phyloP scores from a whole-genome alignment of 345 rosid genomes.

The Ceriops tagal region DNA sequence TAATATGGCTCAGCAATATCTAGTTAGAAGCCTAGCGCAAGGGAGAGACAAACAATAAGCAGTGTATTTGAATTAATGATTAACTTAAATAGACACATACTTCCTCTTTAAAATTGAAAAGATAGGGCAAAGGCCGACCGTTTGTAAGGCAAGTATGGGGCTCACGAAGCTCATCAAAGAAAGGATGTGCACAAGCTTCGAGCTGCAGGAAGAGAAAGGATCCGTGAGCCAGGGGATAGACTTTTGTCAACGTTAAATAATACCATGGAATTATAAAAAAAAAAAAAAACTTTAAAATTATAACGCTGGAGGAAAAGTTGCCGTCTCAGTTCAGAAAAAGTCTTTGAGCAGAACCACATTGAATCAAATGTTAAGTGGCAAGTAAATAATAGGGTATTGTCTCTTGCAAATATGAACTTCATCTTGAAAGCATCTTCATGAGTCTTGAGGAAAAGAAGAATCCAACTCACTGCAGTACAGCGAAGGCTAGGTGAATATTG shows the following conservation, averaged over 20 bases:
- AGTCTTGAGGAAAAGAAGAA: neutral
- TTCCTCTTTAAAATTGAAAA: slow-evolving; percentile 74
- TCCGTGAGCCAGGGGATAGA: neutral
- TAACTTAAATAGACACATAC: slow-evolving; percentile 24
- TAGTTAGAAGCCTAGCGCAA: neutral
- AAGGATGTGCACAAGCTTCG: slow-evolving; percentile 77
- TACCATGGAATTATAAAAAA: neutral
- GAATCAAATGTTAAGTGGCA: neutral
- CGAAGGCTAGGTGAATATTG: slow-evolving; percentile 84
- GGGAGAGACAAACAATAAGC: too few relatives aligned
- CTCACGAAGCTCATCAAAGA: slow-evolving; percentile 79
- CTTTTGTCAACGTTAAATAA: neutral
- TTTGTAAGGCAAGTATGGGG: slow-evolving; percentile 74
- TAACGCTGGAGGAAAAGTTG: neutral
- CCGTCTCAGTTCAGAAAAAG: neutral
- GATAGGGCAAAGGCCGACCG: slow-evolving; percentile 59
- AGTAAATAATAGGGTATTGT: neutral
- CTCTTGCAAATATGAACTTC: neutral
- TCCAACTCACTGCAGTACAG: slow-evolving; percentile 66
- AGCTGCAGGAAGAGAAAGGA: slow-evolving; percentile 40
- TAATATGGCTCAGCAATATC: neutral
- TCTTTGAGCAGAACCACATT: neutral
- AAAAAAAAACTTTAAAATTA: neutral
- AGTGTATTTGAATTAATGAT: too few relatives aligned
- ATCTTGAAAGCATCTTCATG: neutral